These are phyloP conservation scores for Ophiostoma novo-ulmi DNA, from an alignment of 2,329 filamentous ascomycete species.

Conservation along the genomic window DNA sequence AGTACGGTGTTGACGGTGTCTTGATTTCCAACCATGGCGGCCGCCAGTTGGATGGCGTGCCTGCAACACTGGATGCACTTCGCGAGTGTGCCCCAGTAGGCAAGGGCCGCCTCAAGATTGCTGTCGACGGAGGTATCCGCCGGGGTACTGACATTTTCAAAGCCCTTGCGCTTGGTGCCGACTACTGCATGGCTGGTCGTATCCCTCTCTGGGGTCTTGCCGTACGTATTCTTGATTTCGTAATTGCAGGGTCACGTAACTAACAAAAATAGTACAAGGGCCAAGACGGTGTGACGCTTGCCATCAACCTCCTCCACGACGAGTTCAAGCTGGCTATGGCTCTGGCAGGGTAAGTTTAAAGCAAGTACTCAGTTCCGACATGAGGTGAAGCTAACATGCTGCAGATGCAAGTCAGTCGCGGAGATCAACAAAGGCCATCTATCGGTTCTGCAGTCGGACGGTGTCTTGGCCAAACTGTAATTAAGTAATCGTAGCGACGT, in stretches of 20 bases:
- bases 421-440: conserved; percentile 14
- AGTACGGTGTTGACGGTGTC: conserved; percentile 31
- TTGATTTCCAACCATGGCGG: conserved; percentile 46
- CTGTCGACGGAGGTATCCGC: conserved; percentile 47
- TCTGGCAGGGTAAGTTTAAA: conserved; percentile 7
- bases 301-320: conserved; percentile 18
- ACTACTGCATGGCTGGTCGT: conserved; percentile 45
- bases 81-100: conserved; percentile 44
- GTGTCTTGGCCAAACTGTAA: conserved; percentile 2
- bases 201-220: conserved; percentile 46
- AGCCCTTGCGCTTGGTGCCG: conserved; percentile 46
- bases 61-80: conserved; percentile 42
- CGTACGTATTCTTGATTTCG: background rate
- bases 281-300: conserved; percentile 20
- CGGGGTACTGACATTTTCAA: conserved; percentile 51
- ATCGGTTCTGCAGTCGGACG: background rate
- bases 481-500: background rate
- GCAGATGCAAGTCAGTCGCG: conserved; percentile 6
- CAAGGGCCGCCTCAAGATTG: conserved; percentile 41
- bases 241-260: background rate
- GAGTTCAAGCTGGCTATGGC: conserved; percentile 22
- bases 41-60: conserved; percentile 43
- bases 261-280: conserved; percentile 15
- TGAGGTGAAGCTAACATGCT: background rate
- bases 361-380: background rate